Conservation (phyloP, 441 rosid species). For the Cnidoscolus chayamansa region DNA sequence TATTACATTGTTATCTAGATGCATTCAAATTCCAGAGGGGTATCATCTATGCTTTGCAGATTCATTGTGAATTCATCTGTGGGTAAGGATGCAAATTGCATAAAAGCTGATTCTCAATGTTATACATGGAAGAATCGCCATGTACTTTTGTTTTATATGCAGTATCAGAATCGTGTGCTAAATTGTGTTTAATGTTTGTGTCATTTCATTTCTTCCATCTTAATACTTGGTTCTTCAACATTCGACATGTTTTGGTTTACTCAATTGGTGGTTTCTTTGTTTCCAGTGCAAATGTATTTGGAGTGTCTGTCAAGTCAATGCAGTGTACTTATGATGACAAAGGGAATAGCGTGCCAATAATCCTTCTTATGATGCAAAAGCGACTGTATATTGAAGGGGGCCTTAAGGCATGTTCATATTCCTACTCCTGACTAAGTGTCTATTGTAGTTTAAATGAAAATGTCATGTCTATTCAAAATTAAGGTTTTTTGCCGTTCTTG, state of each 20-base stretch:
- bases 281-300: constrained; percentile 74
- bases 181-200: background rate
- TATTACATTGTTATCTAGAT: background rate
- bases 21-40: background rate
- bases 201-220: background rate
- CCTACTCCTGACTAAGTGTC: constrained; percentile 5
- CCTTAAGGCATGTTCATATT: constrained; percentile 45
- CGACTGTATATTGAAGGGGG: constrained; percentile 76
- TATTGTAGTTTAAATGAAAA: background rate
- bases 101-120: background rate
- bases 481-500: constrained; percentile 18
- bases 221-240: background rate
- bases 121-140: no score
- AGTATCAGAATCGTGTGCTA: no score
- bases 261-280: background rate
- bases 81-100: background rate
- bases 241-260: background rate
- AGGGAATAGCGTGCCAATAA: constrained; percentile 89
- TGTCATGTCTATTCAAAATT: background rate
- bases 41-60: background rate
- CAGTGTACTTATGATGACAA: constrained; percentile 79
- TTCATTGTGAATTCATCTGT: no score
- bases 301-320: constrained; percentile 89
- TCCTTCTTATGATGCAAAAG: constrained; percentile 87
- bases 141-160: background rate